Base-by-base conservation (phyloP, 1,284 basidiomycete species). In the Schizophyllum commune region DNA sequence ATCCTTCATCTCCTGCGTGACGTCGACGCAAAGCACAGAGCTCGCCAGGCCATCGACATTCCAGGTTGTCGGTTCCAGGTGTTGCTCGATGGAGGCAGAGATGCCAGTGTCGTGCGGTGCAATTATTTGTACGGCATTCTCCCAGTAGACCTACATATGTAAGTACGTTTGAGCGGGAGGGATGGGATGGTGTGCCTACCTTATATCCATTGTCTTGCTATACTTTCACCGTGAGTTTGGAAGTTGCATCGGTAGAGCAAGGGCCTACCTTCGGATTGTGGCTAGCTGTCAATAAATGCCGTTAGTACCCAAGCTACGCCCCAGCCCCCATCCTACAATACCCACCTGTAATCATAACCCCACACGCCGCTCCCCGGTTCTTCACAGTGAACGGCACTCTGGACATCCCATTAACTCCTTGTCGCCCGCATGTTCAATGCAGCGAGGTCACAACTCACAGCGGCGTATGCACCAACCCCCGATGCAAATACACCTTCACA, bases 161-260 rank as follows among this genome's bases (percentile, higher is more conserved):
- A 55, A 39, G 32, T 55, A 21, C 19, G 19, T 51, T 32, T 20
- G 52, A n/a, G 17, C 5, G 17, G 27, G 57, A 5, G 20, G 52
- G 27, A 17, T 17, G 59, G 52, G 4, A n/a, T 32, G 22, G 39
- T 17, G 55, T 57, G 63, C 69, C 61, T 62, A 85, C 89, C 75
- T 94, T 94, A 74, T 90, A 94, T 2, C 92, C 92, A 69, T 94
- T 94, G 68, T 94, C 92, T 70, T 89, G 74, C 89, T 90, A 59
- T 27, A 32, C 58, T 20, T 47, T 52, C 52, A 52, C 57, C 32
- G 47, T 51, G 52, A 34, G 19, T 3, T 3, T 34, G 39, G n/a
- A 32, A 17, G 51, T 34, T 32, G 56, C 20, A 56, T 51, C 63
- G 34, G 47, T 53, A 22, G 57, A 19, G 52, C 32, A 32, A 20